Evolutionary conservation across 2,329 filamentous ascomycete genomes (phyloP).

Genomic region (Fusarium udum): DNA sequence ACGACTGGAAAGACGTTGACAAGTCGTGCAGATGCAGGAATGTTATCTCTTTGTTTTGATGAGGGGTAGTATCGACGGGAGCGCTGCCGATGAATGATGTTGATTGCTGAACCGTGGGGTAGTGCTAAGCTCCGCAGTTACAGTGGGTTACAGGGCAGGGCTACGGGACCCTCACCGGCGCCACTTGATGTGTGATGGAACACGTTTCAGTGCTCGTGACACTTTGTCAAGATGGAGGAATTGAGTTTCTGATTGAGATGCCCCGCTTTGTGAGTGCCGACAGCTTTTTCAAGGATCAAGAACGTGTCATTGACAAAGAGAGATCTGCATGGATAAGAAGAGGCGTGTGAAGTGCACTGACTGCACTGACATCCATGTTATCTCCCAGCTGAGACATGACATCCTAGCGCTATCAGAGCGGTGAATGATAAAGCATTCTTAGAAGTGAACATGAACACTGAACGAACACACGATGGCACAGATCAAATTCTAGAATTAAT

Average conservation of each 20-base stretch:
- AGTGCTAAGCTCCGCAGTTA: not conserved
- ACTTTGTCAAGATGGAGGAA: not conserved
- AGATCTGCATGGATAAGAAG: not conserved
- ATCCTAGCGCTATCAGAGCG: not conserved
- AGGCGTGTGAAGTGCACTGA: not conserved
- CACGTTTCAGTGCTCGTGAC: not conserved
- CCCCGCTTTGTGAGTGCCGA: not conserved
- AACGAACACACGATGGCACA: not conserved
- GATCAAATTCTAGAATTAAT: not conserved
- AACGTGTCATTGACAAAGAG: not conserved
- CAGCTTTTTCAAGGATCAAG: not conserved
- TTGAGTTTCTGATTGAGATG: not conserved
- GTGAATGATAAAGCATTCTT: not conserved
- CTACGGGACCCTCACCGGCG: conserved; percentile 16
- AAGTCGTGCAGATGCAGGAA: conserved; percentile 23
- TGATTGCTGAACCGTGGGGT: not conserved
- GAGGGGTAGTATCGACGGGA: conserved; percentile 24
- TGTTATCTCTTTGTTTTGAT: conserved; percentile 17
- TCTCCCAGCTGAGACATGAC: not conserved
- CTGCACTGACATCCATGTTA: not conserved
- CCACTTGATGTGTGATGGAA: not conserved
- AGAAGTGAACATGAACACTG: not conserved
- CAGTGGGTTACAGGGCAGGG: not conserved
- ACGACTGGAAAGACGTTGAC: conserved; percentile 19
- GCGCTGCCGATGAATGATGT: conserved; percentile 10